Evolutionary conservation across 257 asterid genomes (phyloP).

Genomic region (Lithospermum erythrorhizon): DNA sequence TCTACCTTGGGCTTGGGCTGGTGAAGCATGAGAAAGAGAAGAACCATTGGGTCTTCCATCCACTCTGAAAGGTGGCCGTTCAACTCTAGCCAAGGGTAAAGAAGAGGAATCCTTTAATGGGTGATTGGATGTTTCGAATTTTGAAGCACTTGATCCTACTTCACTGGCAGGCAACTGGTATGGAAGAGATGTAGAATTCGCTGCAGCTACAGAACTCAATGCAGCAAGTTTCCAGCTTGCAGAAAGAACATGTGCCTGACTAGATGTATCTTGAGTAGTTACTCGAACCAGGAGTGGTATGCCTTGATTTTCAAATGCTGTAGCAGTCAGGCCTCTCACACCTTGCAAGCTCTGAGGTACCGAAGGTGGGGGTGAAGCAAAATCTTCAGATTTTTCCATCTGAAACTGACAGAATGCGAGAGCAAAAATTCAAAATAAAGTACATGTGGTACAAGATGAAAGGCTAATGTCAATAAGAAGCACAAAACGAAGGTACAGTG

Average conservation of each 20-base stretch:
- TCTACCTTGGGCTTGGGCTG: conserved; percentile 50
- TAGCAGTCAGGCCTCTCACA: too few species aligned
- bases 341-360: conserved; percentile 38
- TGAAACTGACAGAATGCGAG: conserved; percentile 14
- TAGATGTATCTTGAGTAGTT: conserved; percentile 47
- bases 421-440: neutral
- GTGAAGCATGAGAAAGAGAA: conserved; percentile 40
- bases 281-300: conserved; percentile 30
- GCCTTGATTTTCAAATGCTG: conserved; percentile 41
- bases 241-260: conserved; percentile 34
- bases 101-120: conserved; percentile 33
- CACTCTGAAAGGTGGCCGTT: conserved; percentile 47
- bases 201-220: conserved; percentile 26
- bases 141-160: conserved; percentile 50
- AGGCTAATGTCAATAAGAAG: too few species aligned
- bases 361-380: conserved; percentile 36
- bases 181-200: conserved; percentile 42
- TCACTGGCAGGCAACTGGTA: conserved; percentile 91
- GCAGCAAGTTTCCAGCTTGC: conserved; percentile 43
- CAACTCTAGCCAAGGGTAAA: conserved; percentile 47
- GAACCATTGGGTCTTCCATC: conserved; percentile 66
- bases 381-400: conserved; percentile 73
- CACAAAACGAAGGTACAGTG: too few species aligned
- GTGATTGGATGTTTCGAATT: conserved; percentile 43
- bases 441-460: too few species aligned